These are phyloP conservation scores for Coprinellus micaceus DNA, from an alignment of 768 basidiomycete genomes.

Conservation along the genomic window DNA sequence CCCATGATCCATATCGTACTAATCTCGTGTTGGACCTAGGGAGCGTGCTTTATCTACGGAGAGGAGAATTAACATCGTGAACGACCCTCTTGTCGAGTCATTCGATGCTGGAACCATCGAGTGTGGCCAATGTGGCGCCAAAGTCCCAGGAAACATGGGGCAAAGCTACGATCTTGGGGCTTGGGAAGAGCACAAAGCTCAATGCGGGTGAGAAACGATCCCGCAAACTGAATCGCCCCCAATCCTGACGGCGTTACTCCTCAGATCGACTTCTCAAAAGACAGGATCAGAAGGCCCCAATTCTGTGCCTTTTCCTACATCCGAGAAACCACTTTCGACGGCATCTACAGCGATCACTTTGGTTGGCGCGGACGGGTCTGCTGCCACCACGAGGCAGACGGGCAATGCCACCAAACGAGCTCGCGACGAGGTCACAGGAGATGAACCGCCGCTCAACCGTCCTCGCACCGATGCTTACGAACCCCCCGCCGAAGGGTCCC, in stretches of 20 bases:
- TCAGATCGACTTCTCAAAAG: neutral
- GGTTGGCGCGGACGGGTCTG: conserved; percentile 35
- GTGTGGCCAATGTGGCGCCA: conserved; percentile 49
- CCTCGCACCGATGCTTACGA: conserved; percentile 46
- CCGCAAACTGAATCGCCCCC: conserved; percentile 8
- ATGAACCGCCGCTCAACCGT: conserved; percentile 48
- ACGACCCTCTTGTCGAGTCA: conserved; percentile 56
- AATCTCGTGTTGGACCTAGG: conserved; percentile 35
- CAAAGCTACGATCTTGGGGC: conserved; percentile 56
- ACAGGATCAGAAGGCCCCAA: neutral
- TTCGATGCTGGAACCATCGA: conserved; percentile 44
- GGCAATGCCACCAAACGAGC: conserved; percentile 26
- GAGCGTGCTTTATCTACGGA: conserved; percentile 60
- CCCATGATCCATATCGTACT: conserved; percentile 1
- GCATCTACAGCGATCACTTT: conserved; percentile 27
- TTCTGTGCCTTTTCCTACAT: conserved; percentile 7
- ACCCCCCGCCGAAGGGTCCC: conserved; percentile 41
- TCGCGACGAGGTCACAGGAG: conserved; percentile 41
- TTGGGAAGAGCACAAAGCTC: conserved; percentile 62
- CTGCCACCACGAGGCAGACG: conserved; percentile 19
- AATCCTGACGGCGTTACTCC: neutral
- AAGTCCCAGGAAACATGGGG: conserved; percentile 43
- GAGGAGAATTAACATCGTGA: conserved; percentile 58
- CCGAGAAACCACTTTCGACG: neutral
- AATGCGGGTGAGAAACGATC: conserved; percentile 32